Evolutionary conservation across 2,329 filamentous ascomycete species (phyloP).

Genomic region (Talaromyces sp.): DNA sequence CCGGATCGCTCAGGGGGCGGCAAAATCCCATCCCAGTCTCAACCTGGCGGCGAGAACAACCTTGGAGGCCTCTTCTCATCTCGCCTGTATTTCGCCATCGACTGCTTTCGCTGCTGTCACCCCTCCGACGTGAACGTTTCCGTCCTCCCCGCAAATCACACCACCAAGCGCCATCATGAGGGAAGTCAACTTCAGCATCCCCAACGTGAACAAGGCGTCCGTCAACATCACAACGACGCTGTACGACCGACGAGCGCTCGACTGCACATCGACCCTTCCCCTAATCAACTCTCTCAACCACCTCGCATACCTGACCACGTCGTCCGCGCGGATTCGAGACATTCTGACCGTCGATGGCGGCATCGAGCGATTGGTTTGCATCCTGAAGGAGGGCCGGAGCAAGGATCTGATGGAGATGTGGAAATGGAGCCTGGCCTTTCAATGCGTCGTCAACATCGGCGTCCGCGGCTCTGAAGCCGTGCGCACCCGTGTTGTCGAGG

Average conservation of each 20-base stretch:
- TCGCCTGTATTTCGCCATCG: not conserved
- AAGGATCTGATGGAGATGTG: constrained; percentile 99
- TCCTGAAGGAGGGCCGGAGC: constrained; percentile 93
- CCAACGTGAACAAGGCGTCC: constrained; percentile 98
- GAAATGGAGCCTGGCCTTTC: constrained; percentile 99
- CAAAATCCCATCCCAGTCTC: not conserved
- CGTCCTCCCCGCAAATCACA: not conserved
- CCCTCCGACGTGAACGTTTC: not conserved
- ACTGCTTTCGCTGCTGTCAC: not conserved
- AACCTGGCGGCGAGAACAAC: not conserved
- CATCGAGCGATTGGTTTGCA: constrained; percentile 92
- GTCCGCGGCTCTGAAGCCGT: constrained; percentile 93
- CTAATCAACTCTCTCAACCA: constrained; percentile 99
- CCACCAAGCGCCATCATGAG: constrained; percentile 64
- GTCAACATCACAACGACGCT: constrained; percentile 97
- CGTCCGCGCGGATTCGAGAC: constrained; percentile 92
- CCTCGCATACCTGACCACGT: constrained; percentile 95
- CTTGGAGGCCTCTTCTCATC: not conserved
- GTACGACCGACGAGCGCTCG: constrained; percentile 93
- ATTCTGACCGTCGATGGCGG: constrained; percentile 98
- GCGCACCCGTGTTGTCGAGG: constrained; percentile 90
- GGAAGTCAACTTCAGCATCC: constrained; percentile 99
- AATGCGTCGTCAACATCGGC: constrained; percentile 98
- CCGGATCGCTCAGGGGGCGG: not conserved
- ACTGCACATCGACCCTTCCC: constrained; percentile 95